Evolutionary conservation across 768 basidiomycete genomes (phyloP), one percentile per base, ranked within the genome.

Genomic region (Paxillus ammoniavirescens): DNA sequence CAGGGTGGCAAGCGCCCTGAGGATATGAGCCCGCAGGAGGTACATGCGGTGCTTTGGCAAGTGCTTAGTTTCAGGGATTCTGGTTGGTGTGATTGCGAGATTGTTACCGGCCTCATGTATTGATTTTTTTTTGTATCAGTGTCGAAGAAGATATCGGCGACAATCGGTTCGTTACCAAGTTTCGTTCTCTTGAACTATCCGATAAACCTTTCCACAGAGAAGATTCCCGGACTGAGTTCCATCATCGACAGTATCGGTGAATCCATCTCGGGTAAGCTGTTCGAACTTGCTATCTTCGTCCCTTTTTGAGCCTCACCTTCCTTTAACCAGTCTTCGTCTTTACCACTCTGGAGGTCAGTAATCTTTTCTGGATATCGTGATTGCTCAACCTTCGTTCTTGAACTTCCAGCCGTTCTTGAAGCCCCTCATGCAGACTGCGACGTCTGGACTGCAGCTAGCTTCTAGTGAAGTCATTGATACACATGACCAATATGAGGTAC

Each of bases 21-120:
- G 56, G 81, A 89, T 15, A 91, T 98, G 92, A 84, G 73, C 48
- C 93, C 94, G 4, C 91, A 95, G 70, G 92, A 98, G 68, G 60
- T 96, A 47, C 91, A 94, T 67, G 73, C 81, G 2, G 82, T 85
- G 3, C 72, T 95, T 18, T 95, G 93, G 92, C 83, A 91, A 71
- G 83, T 96, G 6, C 68, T 98, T 65, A 84, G 77, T 26, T 95
- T 95, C 73, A 78, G 92, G 47, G 93, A 96, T 71, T 83, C 83
- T 5, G 82, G 86, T 85, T 17, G 41, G 31, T 47, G 37, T 14
- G 17, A 55, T 28, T 14, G 42, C 7, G 37, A 31, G 43, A 8
- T 49, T 14, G 10, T 42, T 14, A 56, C 15, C 18, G 26, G 45
- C n/a, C 40, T 5, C 33, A 55, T 28, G 23, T 40, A 26, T 37